These are phyloP conservation scores for Alternaria metachromatica DNA, from an alignment of 2,329 filamentous ascomycete species.

Conservation along the genomic window DNA sequence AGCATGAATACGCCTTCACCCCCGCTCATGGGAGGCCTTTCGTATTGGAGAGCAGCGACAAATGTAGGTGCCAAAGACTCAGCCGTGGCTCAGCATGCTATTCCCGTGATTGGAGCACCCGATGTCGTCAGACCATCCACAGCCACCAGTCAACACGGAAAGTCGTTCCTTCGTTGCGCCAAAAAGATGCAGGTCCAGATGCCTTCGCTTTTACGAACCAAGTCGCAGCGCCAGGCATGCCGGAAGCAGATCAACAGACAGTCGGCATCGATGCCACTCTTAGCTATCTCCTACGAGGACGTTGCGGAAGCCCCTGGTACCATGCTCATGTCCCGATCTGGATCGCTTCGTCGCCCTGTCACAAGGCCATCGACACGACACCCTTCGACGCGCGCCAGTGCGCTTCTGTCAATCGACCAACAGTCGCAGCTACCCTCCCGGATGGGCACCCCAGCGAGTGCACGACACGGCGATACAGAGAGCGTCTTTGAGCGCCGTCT, in stretches of 20 bases:
- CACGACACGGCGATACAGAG: conserved; percentile 19
- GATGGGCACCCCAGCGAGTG: conserved; percentile 18
- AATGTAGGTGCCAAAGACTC: conserved; percentile 9
- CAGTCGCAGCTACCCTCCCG: conserved; percentile 3
- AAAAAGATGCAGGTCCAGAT: conserved; percentile 41
- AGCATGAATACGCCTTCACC: conserved; percentile 33
- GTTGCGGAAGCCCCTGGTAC: conserved; percentile 12
- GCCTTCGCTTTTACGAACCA: conserved; percentile 32
- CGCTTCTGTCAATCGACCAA: conserved; percentile 1
- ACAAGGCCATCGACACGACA: conserved; percentile 12
- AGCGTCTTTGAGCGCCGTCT: conserved; percentile 23
- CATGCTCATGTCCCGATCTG: conserved; percentile 11
- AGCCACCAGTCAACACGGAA: conserved; percentile 29
- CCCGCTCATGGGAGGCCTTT: conserved; percentile 42
- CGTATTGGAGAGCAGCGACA: conserved; percentile 40
- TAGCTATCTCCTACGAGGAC: conserved; percentile 25
- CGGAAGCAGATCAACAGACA: conserved; percentile 26
- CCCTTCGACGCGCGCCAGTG: conserved; percentile 2
- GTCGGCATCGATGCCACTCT: conserved; percentile 35
- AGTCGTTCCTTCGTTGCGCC: conserved; percentile 33
- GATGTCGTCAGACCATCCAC: conserved; percentile 18
- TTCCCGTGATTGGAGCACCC: conserved; percentile 29
- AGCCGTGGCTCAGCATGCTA: conserved; percentile 33
- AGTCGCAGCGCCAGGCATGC: conserved; percentile 16
- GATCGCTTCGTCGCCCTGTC: conserved; percentile 11